Conservation (phyloP, 768 basidiomycete genomes). For the Suillus luteus region DNA sequence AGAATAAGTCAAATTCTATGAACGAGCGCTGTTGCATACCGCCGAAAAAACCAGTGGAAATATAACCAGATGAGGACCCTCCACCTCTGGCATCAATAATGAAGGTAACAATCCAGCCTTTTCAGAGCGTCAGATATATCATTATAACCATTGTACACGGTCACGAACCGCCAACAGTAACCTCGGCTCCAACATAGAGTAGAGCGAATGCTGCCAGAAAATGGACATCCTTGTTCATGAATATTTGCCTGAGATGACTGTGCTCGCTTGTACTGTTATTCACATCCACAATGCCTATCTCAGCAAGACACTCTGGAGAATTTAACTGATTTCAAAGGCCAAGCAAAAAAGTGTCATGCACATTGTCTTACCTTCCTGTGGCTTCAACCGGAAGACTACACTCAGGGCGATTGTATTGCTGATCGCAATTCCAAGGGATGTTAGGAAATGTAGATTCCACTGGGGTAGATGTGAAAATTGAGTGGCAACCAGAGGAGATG, state of each 20-base stretch:
- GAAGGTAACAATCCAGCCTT: slow-evolving; percentile 75
- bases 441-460: slow-evolving; percentile 83
- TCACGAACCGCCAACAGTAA: slow-evolving; percentile 44
- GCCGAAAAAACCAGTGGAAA: slow-evolving; percentile 59
- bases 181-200: slow-evolving; percentile 72
- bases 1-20: not conserved
- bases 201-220: slow-evolving; percentile 63
- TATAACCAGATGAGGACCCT: slow-evolving; percentile 47
- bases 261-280: slow-evolving; percentile 38
- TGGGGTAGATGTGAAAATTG: slow-evolving; percentile 66
- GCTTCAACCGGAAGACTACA: slow-evolving; percentile 65
- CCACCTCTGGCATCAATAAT: slow-evolving; percentile 45
- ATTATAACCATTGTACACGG: not conserved
- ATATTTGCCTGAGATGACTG: slow-evolving; percentile 51
- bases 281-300: slow-evolving; percentile 51
- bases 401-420: slow-evolving; percentile 54
- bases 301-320: slow-evolving; percentile 49
- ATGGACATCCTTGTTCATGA: slow-evolving; percentile 56
- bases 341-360: slow-evolving; percentile 1
- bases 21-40: slow-evolving; percentile 35
- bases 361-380: slow-evolving; percentile 57
- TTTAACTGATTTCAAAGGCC: slow-evolving; percentile 3
- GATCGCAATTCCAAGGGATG: slow-evolving; percentile 66
- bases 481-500: slow-evolving; percentile 76
- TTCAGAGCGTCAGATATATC: not conserved